Conservation (phyloP, 768 basidiomycete genomes). For the Lanmaoa pseudosensibilis region DNA sequence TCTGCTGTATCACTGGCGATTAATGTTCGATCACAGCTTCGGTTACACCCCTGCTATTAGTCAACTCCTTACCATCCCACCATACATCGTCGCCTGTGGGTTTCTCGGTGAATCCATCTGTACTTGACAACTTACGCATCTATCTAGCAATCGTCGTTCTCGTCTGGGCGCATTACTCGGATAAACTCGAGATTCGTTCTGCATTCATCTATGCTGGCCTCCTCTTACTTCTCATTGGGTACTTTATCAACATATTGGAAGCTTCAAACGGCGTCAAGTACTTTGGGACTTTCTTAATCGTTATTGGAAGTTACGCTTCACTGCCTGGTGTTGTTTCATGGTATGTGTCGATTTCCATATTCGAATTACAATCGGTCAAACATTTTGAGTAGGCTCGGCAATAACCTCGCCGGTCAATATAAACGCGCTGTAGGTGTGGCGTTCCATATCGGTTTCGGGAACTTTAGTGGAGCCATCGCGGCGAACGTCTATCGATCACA, state of each 20-base stretch:
- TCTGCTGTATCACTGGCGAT: neutral
- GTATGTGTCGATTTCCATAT: conserved; percentile 36
- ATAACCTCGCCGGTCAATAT: conserved; percentile 61
- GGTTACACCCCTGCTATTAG: conserved; percentile 56
- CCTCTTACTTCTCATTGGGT: conserved; percentile 54
- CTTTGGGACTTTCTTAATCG: conserved; percentile 69
- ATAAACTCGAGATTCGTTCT: conserved; percentile 52
- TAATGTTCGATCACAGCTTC: conserved; percentile 42
- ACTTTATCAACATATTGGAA: conserved; percentile 60
- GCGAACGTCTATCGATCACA: conserved; percentile 59
- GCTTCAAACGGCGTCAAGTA: conserved; percentile 58
- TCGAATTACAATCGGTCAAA: neutral
- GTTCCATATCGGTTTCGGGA: conserved; percentile 51
- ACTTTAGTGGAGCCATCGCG: conserved; percentile 64
- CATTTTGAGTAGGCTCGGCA: conserved; percentile 46
- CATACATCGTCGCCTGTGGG: conserved; percentile 63
- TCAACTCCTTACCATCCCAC: conserved; percentile 68
- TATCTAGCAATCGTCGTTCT: conserved; percentile 51
- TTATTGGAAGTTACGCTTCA: conserved; percentile 56
- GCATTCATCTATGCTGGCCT: conserved; percentile 59
- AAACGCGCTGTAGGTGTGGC: conserved; percentile 71
- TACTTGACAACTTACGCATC: neutral
- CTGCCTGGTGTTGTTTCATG: conserved; percentile 64
- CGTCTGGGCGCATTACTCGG: conserved; percentile 57
- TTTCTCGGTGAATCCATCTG: neutral